A percentile compares a stretch with the other conserved stretches of the same genome.
phyloP scores from a whole-genome alignment of 139 green algal species.

The Coelastrella sp. region DNA sequence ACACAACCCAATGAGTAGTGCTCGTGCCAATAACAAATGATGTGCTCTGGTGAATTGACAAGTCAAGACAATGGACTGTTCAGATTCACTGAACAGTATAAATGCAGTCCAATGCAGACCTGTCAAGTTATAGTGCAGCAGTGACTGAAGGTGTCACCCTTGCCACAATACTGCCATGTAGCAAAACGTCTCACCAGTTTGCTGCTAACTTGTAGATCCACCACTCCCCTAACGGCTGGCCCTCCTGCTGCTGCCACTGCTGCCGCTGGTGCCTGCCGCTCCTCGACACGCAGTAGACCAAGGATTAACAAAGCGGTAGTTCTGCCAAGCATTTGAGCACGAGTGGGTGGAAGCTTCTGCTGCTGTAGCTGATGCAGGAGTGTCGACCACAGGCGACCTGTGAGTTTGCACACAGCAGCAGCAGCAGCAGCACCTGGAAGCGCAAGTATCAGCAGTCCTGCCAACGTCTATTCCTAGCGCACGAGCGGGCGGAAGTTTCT shows the following conservation, averaged over 20 bases:
- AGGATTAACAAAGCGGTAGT: background rate
- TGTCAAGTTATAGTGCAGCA: too few species aligned
- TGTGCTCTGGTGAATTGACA: too few species aligned
- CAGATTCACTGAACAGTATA: too few species aligned
- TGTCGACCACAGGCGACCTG: background rate
- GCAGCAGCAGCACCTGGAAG: too few species aligned
- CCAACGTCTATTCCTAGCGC: background rate
- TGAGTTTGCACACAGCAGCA: background rate
- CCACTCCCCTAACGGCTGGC: background rate
- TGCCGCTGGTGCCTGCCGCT: slow-evolving; percentile 8
- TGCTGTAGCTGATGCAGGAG: slow-evolving; percentile 12
- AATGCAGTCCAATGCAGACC: too few species aligned
- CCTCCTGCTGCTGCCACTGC: slow-evolving; percentile 12
- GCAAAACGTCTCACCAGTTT: slow-evolving; percentile 13
- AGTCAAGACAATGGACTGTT: too few species aligned
- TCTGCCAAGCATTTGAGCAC: background rate
- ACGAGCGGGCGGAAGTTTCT: background rate
- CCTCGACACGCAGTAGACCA: background rate
- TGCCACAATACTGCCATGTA: too few species aligned
- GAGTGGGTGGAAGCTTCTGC: slow-evolving; percentile 7
- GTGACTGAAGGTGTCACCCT: too few species aligned
- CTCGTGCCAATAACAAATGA: too few species aligned
- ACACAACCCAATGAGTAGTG: too few species aligned
- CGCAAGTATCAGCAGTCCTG: too few species aligned
- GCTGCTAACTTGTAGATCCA: slow-evolving; percentile 25